A percentile compares a stretch with the other conserved stretches of the same genome.
These are phyloP conservation scores for Boletellus sp. DNA, from an alignment of 768 basidiomycete species.

Conservation along the genomic window DNA sequence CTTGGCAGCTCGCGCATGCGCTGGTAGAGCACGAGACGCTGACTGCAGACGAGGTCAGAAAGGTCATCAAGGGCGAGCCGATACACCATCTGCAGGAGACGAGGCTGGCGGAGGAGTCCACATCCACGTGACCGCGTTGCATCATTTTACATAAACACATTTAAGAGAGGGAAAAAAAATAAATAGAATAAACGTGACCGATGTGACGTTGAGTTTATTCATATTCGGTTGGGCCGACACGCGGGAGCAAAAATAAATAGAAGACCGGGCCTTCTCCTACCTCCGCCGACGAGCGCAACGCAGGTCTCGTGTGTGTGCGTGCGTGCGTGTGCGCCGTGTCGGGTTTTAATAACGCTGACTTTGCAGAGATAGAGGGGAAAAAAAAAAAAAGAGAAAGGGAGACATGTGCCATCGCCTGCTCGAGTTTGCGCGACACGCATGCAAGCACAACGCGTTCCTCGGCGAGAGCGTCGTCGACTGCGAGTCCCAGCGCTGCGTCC, in stretches of 20 bases:
- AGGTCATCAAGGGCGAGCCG: constrained; percentile 79
- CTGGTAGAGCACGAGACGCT: constrained; percentile 95
- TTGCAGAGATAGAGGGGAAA: too few species aligned
- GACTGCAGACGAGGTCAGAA: constrained; percentile 78
- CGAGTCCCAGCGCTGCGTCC: constrained; percentile 40
- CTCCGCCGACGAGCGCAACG: constrained; percentile 46
- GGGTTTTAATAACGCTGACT: too few species aligned
- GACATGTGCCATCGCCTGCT: constrained; percentile 67
- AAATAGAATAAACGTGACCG: too few species aligned
- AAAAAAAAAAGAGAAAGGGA: constrained; percentile 7
- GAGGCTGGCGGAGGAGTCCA: constrained; percentile 53
- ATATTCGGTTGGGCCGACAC: constrained; percentile 6
- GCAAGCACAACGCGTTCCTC: constrained; percentile 52
- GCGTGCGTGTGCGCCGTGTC: neutral
- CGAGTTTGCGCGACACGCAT: constrained; percentile 48
- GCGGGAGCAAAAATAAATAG: constrained; percentile 9
- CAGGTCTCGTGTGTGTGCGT: constrained; percentile 9
- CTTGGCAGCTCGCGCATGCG: constrained; percentile 74
- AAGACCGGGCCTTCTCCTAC: constrained; percentile 36
- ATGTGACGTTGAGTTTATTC: neutral
- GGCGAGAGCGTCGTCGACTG: constrained; percentile 54
- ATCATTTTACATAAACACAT: too few species aligned
- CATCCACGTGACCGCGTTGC: neutral
- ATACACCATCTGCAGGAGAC: constrained; percentile 41
- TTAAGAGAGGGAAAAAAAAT: too few species aligned